Conservation (phyloP, 148 eudicot species). For the Simmondsia chinensis region DNA sequence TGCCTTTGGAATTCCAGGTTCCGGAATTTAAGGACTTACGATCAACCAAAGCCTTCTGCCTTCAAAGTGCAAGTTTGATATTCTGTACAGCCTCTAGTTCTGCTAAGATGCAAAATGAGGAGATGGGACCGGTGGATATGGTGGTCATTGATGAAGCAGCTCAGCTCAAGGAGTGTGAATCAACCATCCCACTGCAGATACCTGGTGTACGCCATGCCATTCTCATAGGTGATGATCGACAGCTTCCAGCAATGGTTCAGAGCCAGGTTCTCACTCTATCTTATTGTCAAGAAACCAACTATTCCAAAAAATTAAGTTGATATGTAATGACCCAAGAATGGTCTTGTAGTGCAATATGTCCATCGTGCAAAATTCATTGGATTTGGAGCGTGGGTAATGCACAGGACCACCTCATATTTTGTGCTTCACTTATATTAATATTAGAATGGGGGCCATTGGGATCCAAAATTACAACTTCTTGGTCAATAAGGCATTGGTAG, state of each 20-base stretch:
- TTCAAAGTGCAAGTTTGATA: slow-evolving; percentile 26
- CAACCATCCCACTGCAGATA: slow-evolving; percentile 39
- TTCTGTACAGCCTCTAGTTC: slow-evolving; percentile 59
- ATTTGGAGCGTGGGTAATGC: no score
- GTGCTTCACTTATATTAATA: no score
- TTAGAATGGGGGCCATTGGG: no score
- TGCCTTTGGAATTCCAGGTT: slow-evolving; percentile 5
- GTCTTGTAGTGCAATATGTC: no score
- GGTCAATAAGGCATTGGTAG: no score
- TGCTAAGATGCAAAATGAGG: slow-evolving; percentile 8
- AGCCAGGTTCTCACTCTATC: slow-evolving; percentile 21
- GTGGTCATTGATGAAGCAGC: slow-evolving; percentile 58
- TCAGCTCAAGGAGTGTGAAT: slow-evolving; percentile 59
- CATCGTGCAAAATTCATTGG: no score
- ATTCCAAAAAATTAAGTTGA: no score
- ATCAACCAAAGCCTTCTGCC: slow-evolving; percentile 19
- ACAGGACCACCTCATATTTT: no score
- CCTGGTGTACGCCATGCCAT: slow-evolving; percentile 30
- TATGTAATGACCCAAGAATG: no score
- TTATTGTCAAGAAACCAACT: no score
- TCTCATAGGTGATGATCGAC: slow-evolving; percentile 52
- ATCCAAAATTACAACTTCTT: no score
- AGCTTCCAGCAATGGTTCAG: slow-evolving; percentile 50
- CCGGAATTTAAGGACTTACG: background rate
- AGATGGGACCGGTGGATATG: slow-evolving; percentile 14